Conservation (phyloP, 106 monocot species). For the Amphibolis antarctica region DNA sequence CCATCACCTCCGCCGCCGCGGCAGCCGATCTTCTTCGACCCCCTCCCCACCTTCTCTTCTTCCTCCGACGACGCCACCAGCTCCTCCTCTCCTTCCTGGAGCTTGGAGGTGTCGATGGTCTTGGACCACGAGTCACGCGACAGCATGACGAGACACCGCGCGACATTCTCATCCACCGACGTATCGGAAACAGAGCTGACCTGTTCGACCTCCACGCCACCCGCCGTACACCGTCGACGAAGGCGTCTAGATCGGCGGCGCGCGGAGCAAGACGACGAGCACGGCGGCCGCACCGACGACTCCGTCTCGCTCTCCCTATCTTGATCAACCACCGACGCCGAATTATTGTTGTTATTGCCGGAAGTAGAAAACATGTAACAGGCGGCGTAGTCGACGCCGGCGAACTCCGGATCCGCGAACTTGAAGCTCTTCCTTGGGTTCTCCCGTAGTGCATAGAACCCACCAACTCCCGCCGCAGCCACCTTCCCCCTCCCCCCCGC, state of each 20-base stretch:
- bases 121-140: slow-evolving; percentile 19
- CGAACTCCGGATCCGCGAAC: slow-evolving; percentile 22
- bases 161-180: slow-evolving; percentile 20
- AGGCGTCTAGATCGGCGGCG: no score
- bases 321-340: slow-evolving; percentile 6
- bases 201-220: slow-evolving; percentile 5
- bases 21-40: not conserved
- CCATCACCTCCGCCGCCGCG: not conserved
- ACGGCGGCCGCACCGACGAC: slow-evolving; percentile 4
- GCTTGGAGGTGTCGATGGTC: not conserved
- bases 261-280: no score
- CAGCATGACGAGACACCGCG: slow-evolving; percentile 20
- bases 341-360: not conserved
- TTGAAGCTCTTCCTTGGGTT: slow-evolving; percentile 26
- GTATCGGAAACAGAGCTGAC: slow-evolving; percentile 27
- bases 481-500: not conserved
- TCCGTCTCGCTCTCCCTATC: slow-evolving; percentile 27
- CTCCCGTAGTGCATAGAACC: slow-evolving; percentile 14
- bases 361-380: not conserved
- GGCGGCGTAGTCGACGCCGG: slow-evolving; percentile 4
- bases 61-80: not conserved
- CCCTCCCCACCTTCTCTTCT: not conserved
- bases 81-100: slow-evolving; percentile 2
- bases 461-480: not conserved
- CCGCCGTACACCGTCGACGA: no score